Base-by-base conservation (phyloP, 2,329 filamentous ascomycete species). In the Hypoxylon sp. region DNA sequence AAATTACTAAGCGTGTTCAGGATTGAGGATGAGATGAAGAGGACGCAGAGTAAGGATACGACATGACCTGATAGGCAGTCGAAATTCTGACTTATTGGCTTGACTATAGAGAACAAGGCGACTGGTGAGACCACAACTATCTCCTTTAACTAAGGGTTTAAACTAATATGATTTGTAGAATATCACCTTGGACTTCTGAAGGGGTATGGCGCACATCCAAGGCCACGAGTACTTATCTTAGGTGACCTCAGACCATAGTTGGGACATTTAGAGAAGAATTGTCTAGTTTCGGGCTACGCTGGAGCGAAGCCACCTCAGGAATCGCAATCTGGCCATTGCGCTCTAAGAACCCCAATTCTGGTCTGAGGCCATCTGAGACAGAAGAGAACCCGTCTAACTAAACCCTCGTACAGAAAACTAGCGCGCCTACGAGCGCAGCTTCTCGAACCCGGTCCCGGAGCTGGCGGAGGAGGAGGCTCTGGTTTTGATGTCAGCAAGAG, bases 11-110 rank as follows among this genome's bases (percentile, higher is more conserved):
- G 12, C 20, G n/a, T 38, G 56, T 60, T 0, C 73, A 97, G 95
- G 89, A 99, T 99, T 76, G 96, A 99, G 87, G 94, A 97, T 82
- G 96, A 99, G 91, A 99, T 99, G 96, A 90, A 88, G 80, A 95
- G 88, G 89, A 99, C 96, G 75, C 96, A 99, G 84, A 99, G 95
- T 97, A 88, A 84, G 88, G 56, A 59, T 32, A 36, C 58, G 45
- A 33, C 24, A 8, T 8, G 32, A 52, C 14, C 50, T 9, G 50
- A 28, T 61, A 28, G n/a, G 38, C 51, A 44, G 36, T 18, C 33
- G 14, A 53, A 42, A 32, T 67, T 52, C 52, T 65, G 24, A 65
- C 61, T 33, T 52, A n/a, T 51, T 45, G 20, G 16, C 78, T 78
- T 78, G 77, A 70, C 65, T 67, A 75, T 75, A 97, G 95, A 99